Evolutionary conservation across 805 yeast genomes (phyloP).

Genomic region (Isabelozyma rhagii): DNA sequence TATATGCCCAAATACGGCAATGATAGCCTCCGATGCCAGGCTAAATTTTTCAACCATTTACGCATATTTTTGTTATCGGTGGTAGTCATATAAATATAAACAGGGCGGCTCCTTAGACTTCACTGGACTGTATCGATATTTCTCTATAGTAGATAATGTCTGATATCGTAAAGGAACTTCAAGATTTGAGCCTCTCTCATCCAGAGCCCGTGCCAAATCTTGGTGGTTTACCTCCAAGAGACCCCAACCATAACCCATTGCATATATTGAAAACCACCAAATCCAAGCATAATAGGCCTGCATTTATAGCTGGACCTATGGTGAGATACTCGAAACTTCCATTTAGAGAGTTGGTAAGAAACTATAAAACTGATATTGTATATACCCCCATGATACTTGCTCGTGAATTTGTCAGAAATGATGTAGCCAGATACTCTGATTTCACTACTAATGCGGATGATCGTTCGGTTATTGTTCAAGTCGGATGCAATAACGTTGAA

Average conservation of each 20-base stretch:
- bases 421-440: slow-evolving; percentile 76
- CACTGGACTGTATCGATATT: too few species aligned
- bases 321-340: slow-evolving; percentile 94
- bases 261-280: slow-evolving; percentile 26
- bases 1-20: not conserved
- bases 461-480: slow-evolving; percentile 77
- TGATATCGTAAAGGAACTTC: not conserved
- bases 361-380: slow-evolving; percentile 74
- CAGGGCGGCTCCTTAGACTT: not conserved
- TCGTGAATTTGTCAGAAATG: slow-evolving; percentile 86
- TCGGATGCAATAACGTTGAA: slow-evolving; percentile 81
- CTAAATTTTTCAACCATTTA: not conserved
- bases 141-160: not conserved
- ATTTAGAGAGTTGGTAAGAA: slow-evolving; percentile 72
- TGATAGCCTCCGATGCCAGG: not conserved
- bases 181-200: not conserved
- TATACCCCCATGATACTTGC: slow-evolving; percentile 97
- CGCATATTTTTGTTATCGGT: not conserved
- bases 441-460: slow-evolving; percentile 77
- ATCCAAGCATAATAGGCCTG: slow-evolving; percentile 28
- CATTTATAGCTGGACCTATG: slow-evolving; percentile 78
- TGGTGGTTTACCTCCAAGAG: slow-evolving; percentile 8
- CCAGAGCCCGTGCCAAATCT: not conserved
- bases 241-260: slow-evolving; percentile 30
- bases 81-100: not conserved